Conservation (phyloP, 2,329 filamentous ascomycete species). For the Moelleriella libera region DNA sequence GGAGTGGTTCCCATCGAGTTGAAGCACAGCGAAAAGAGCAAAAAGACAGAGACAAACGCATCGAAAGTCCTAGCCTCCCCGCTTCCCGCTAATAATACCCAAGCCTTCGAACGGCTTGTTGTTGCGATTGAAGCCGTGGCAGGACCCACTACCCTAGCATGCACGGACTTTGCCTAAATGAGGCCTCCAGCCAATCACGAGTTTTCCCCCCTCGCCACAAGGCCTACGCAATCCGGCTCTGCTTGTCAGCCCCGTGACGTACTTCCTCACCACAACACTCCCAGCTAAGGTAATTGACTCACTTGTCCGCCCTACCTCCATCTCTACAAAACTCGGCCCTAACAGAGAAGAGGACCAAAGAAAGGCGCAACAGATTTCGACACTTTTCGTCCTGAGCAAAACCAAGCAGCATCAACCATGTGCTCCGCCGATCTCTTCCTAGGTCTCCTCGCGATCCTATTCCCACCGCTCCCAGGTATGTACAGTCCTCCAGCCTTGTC, state of each 20-base stretch:
- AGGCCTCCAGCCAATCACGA: too few relatives aligned
- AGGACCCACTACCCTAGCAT: too few relatives aligned
- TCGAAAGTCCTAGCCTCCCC: too few relatives aligned
- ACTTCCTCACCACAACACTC: neutral
- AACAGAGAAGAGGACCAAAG: neutral
- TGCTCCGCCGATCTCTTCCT: constrained; percentile 49
- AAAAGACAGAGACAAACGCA: too few relatives aligned
- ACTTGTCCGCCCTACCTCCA: neutral
- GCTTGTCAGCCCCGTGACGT: neutral
- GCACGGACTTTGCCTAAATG: too few relatives aligned
- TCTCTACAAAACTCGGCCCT: neutral
- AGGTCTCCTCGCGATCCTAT: constrained; percentile 17
- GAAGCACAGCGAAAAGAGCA: too few relatives aligned
- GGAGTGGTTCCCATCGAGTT: too few relatives aligned
- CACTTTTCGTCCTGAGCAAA: neutral
- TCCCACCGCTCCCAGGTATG: constrained; percentile 35
- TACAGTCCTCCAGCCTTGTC: neutral
- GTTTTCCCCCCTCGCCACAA: too few relatives aligned
- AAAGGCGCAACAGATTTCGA: neutral
- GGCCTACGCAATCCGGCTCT: neutral
- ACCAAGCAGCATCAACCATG: constrained; percentile 24
- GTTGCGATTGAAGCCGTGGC: too few relatives aligned
- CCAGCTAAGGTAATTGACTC: neutral
- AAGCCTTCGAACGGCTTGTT: too few relatives aligned
- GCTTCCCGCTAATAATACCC: too few relatives aligned